Base-by-base conservation (phyloP, 1,284 basidiomycete species). In the Malassezia cuniculi region DNA sequence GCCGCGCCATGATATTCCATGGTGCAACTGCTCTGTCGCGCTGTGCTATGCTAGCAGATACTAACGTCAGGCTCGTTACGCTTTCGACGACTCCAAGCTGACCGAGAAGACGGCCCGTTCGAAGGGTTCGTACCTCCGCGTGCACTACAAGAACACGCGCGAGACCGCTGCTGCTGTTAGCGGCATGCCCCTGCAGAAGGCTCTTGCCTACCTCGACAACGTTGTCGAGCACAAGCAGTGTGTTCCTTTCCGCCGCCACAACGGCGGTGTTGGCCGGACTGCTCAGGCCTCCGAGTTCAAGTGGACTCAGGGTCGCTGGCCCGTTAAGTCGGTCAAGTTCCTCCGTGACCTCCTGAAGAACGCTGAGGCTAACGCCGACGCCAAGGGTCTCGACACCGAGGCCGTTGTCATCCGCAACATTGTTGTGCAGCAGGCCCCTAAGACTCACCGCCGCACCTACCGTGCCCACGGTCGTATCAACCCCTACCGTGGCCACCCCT, bases 81-180 rank as follows among this genome's bases (percentile, higher is more conserved):
- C 63, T 36, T 66, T 59, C 47, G 63, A 66, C 50, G 60, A 64
- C 54, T 54, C 59, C 39, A 63, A 60, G 36, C 48, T 66, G 26
- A 44, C 48, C 40, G 63, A 66, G 57, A 64, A 64, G 61, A 62
- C 59, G 38, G 52, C 61, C 39, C 49, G 52, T 45, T 83, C 89
- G 51, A 82, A 84, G 68, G 89, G 89, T 66, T 82, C 89, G 75
- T 93, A 95, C 77, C 79, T 95, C 69, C 84, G 89, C 62, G 93
- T 90, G 47, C 93, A 97, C 76, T 97, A 94, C 80, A 99, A 97
- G 82, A 97, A 97, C 79, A 95, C 94, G 79, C 83, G 89, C 62
- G 70, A 71, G 60, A 69, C 68, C 41, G 69, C 68, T 22, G 69
- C 68, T 36, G 68, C 68, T 37, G 48, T 70, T 58, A 52, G 55